Evolutionary conservation across 345 rosid species (phyloP).

Genomic region (Jatropha curcas): DNA sequence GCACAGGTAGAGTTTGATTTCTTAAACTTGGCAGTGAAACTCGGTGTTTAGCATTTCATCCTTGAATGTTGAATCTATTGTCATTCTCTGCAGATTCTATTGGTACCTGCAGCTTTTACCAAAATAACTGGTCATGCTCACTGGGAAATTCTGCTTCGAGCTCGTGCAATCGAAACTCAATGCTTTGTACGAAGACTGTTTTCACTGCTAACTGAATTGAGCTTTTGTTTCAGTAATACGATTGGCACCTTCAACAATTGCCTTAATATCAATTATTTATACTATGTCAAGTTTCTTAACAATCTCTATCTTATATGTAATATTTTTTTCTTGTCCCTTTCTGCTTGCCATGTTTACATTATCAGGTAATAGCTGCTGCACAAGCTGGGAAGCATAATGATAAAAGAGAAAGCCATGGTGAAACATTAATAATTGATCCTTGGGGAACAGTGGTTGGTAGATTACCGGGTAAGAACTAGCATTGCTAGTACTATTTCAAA

Average conservation of each 20-base stretch:
- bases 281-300: conserved; percentile 12
- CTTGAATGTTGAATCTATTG: neutral
- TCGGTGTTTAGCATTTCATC: neutral
- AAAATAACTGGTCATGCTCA: conserved; percentile 85
- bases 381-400: conserved; percentile 89
- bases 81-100: conserved; percentile 51
- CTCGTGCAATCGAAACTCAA: conserved; percentile 93
- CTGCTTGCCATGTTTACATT: conserved; percentile 4
- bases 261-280: too few relatives aligned
- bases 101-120: conserved; percentile 92
- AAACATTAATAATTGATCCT: conserved; percentile 85
- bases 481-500: neutral
- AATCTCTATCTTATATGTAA: neutral
- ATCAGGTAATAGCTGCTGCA: conserved; percentile 83
- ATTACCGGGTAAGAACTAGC: conserved; percentile 58
- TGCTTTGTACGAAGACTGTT: conserved; percentile 64
- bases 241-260: too few relatives aligned
- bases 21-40: neutral
- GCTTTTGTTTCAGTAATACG: neutral
- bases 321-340: neutral
- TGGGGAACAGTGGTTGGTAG: conserved; percentile 84
- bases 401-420: conserved; percentile 83
- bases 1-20: conserved; percentile 57
- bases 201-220: neutral
- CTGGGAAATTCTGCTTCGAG: conserved; percentile 94